Base-by-base conservation (phyloP, 805 yeast species). In the Isabelozyma rhagii region DNA sequence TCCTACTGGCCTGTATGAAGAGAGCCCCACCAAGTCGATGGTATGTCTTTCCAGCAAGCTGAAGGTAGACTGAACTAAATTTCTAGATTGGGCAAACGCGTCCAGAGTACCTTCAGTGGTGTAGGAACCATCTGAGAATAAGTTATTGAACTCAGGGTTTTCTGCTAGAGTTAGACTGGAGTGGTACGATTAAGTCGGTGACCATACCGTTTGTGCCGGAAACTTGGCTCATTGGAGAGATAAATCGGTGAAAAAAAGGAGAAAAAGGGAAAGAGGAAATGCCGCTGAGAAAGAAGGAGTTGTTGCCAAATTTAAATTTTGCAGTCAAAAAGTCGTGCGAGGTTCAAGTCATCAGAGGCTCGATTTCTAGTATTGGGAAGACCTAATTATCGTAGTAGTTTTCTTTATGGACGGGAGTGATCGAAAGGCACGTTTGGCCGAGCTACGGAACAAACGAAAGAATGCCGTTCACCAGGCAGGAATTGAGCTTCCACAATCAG, bases 341-440 rank as follows among this genome's bases (percentile, higher is more conserved):
- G 36, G 10, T 8, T 6, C 36, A 31, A 31, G 36, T 31, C 36
- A 31, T 31, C 36, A 31, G 36, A 31, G 25, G 25, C 25, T 21
- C 25, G 25, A 21, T 21, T 21, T 21, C 25, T 5, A 21, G 25
- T 21, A 21, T 21, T 21, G 25, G 25, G 6, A 21, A 5, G 25
- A 6, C 6, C 25, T 21, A 21, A 21, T 21, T 21, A 21, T 21
- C 25, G 25, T 21, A 21, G 25, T 21, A 21, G 6, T 21, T 6
- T 21, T 21, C 25, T 5, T 4, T 4, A 21, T 21, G 25, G 25
- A 21, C 25, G 25, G 3, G 5, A 15, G 28, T 8, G 59, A 58
- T n/a, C 49, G 63, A 43, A 60, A 51, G 47, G 47, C 59, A 15
- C 55, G 63, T 31, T 41, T 60, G n/a, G 57, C 59, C 5, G 57